These are phyloP conservation scores for Aspergillus brunneoviolaceus DNA, from an alignment of 2,329 filamentous ascomycete genomes.

Conservation along the genomic window DNA sequence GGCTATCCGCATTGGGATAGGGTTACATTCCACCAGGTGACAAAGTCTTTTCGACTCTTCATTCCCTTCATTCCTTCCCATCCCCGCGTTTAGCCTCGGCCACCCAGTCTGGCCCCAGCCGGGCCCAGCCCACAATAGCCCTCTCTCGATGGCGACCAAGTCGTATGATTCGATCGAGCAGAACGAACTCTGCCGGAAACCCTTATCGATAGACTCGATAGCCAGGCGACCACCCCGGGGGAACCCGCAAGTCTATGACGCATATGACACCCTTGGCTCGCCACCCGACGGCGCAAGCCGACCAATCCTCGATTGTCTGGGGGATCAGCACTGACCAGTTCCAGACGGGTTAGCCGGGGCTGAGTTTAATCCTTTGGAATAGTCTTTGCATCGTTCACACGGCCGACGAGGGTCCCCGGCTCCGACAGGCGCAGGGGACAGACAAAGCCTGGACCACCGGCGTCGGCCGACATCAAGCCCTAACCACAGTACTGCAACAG, in stretches of 20 bases:
- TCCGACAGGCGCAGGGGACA: background rate
- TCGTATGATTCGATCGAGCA: background rate
- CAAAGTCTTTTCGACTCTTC: background rate
- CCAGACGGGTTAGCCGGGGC: background rate
- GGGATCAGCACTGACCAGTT: background rate
- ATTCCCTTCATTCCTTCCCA: too few species aligned
- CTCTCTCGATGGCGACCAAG: background rate
- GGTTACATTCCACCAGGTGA: background rate
- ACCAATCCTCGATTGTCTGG: background rate
- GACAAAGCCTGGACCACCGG: background rate
- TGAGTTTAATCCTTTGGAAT: background rate
- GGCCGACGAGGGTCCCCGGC: background rate
- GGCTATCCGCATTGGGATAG: background rate
- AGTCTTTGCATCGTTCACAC: background rate
- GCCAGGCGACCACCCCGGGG: too few species aligned
- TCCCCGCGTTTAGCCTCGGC: background rate
- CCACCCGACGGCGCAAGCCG: background rate
- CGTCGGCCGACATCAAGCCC: background rate
- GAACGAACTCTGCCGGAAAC: background rate
- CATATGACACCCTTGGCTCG: background rate
- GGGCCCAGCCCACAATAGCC: background rate
- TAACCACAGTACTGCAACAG: too few species aligned
- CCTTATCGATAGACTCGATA: background rate
- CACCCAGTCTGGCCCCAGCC: background rate
- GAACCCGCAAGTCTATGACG: background rate